Evolutionary conservation across 768 basidiomycete genomes (phyloP).

Genomic region (Boletellus ananiceps): DNA sequence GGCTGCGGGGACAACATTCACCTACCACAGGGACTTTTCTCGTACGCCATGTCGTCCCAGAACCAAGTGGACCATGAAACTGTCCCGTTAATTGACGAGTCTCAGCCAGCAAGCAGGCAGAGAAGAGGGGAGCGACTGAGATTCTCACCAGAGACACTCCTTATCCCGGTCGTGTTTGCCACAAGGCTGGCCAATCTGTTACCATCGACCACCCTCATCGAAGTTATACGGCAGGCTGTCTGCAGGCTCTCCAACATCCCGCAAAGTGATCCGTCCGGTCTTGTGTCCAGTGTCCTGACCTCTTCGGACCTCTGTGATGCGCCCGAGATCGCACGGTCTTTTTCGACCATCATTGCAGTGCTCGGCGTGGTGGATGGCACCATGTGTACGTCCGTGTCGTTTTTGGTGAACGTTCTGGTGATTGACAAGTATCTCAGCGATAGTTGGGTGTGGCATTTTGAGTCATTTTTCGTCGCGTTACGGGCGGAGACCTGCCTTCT

Average conservation of each 20-base stretch:
- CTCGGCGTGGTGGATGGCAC: constrained; percentile 15
- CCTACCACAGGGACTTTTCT: too few species aligned
- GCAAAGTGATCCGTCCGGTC: constrained; percentile 4
- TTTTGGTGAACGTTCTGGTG: not conserved
- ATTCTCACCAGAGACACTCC: constrained; percentile 11
- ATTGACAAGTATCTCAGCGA: constrained; percentile 13
- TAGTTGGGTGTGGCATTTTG: constrained; percentile 20
- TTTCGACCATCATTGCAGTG: constrained; percentile 17
- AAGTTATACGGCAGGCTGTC: constrained; percentile 23
- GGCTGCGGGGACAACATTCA: too few species aligned
- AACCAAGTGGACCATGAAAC: not conserved
- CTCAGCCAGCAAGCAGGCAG: not conserved
- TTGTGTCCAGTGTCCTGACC: constrained; percentile 6
- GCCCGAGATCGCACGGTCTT: constrained; percentile 20
- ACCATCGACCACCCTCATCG: constrained; percentile 26
- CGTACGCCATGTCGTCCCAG: too few species aligned
- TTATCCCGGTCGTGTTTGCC: constrained; percentile 27
- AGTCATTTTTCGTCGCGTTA: constrained; percentile 23
- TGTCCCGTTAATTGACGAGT: constrained; percentile 5
- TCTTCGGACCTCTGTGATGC: constrained; percentile 16
- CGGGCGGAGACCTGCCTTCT: constrained; percentile 25
- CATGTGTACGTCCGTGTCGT: constrained; percentile 14
- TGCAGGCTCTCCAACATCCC: constrained; percentile 24
- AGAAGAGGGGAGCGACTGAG: not conserved
- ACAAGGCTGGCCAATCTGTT: constrained; percentile 19